These are phyloP conservation scores for Avena atlantica DNA, from an alignment of 176 grass and related monocot genomes.

Conservation along the genomic window DNA sequence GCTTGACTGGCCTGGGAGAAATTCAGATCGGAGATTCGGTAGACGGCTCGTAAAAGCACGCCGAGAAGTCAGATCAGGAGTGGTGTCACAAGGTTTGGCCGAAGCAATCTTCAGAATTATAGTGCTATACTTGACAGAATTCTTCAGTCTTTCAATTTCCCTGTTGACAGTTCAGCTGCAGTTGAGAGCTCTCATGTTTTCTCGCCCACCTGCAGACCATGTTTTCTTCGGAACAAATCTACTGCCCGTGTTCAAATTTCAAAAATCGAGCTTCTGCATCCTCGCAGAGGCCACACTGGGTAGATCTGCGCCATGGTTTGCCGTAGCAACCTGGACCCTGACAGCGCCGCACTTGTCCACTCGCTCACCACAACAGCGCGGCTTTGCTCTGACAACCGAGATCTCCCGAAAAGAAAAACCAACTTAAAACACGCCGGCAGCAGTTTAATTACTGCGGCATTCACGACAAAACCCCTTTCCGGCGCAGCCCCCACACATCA, in stretches of 20 bases:
- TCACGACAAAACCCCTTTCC: constrained; percentile 19
- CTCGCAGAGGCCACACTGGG: neutral
- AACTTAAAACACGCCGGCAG: neutral
- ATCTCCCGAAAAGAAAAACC: neutral
- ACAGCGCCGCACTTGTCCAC: constrained; percentile 30
- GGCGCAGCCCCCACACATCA: neutral
- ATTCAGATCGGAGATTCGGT: too few relatives aligned
- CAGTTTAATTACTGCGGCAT: constrained; percentile 12
- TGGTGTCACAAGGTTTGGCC: neutral
- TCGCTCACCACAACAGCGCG: neutral
- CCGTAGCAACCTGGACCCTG: constrained; percentile 43
- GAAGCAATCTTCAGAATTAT: neutral
- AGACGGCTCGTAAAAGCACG: neutral
- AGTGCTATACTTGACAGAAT: too few relatives aligned
- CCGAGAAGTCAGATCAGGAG: constrained; percentile 16
- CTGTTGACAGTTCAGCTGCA: neutral
- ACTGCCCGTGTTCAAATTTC: constrained; percentile 3
- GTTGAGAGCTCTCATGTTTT: neutral
- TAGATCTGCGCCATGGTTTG: constrained; percentile 13
- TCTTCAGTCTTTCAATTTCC: too few relatives aligned
- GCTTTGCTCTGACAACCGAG: too few relatives aligned
- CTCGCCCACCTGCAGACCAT: neutral
- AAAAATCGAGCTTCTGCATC: neutral
- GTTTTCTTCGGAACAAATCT: neutral
- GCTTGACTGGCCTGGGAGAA: too few relatives aligned